These are phyloP conservation scores for Cyclocybe cylindracea DNA, from an alignment of 768 basidiomycete genomes.

Conservation along the genomic window DNA sequence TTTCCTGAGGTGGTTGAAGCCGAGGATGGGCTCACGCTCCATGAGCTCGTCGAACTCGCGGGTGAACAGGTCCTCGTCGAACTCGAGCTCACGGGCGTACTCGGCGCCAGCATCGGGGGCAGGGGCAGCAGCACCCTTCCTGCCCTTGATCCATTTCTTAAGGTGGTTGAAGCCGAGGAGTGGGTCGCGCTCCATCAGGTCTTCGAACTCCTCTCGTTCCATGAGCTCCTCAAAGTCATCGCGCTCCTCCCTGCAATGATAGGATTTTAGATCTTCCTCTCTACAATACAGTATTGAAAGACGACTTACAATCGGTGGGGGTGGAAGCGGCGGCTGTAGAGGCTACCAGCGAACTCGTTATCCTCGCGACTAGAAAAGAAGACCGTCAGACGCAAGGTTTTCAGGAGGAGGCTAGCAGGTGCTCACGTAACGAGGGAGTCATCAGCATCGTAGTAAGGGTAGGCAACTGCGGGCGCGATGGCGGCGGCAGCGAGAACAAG, in stretches of 20 bases:
- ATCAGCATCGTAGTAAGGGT: constrained; percentile 9
- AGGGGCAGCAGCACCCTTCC: no score
- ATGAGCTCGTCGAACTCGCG: constrained; percentile 5
- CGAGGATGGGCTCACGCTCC: background rate
- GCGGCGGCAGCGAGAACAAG: constrained; percentile 19
- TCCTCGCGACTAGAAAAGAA: constrained; percentile 5
- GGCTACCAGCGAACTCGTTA: constrained; percentile 6
- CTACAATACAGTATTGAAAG: no score
- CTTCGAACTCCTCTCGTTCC: background rate
- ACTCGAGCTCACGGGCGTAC: constrained; percentile 1
- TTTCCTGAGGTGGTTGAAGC: background rate
- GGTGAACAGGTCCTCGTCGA: constrained; percentile 1
- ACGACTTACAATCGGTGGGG: no score
- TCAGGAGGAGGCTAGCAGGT: background rate
- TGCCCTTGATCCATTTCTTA: no score
- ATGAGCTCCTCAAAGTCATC: background rate
- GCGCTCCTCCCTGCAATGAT: no score
- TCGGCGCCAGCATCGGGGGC: no score
- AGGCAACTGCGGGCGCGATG: constrained; percentile 18
- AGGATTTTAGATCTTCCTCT: no score
- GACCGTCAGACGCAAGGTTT: background rate
- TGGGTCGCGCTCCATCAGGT: no score
- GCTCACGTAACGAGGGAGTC: constrained; percentile 15
- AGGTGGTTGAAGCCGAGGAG: no score
- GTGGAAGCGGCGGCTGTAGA: background rate